phyloP scores from a whole-genome alignment of 257 asterid species.

The Forsythia viridissima region DNA sequence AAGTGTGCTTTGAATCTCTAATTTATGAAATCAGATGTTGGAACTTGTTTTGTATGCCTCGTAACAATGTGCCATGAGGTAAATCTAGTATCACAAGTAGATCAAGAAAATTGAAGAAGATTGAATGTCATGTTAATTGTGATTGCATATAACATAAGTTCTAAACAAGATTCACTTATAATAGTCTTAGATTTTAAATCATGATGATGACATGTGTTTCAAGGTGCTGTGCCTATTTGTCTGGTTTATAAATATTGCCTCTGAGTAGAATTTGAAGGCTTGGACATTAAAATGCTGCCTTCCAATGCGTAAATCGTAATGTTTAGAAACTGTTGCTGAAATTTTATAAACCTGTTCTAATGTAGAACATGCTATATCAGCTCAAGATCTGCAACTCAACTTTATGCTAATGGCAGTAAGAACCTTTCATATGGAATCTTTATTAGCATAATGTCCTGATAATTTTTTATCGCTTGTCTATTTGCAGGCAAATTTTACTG shows the following conservation, averaged over 20 bases:
- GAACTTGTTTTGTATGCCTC: slow-evolving; percentile 8
- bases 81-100: not conserved
- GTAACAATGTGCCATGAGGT: not conserved
- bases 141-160: not conserved
- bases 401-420: not conserved
- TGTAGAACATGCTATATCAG: not conserved
- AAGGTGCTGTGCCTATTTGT: not conserved
- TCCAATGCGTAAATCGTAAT: not conserved
- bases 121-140: not conserved
- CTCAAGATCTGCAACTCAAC: slow-evolving; percentile 3
- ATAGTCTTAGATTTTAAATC: not conserved
- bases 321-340: not conserved
- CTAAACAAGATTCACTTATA: not conserved
- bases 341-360: not conserved
- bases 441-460: slow-evolving; percentile 13
- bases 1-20: slow-evolving; percentile 11
- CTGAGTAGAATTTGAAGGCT: not conserved
- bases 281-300: not conserved
- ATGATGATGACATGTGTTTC: not conserved
- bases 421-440: slow-evolving; percentile 8
- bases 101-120: not conserved
- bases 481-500: slow-evolving; percentile 89
- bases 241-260: not conserved
- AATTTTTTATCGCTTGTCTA: not conserved
- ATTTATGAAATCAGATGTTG: slow-evolving; percentile 5